Conservation (phyloP, 2,329 filamentous ascomycete species). For the Cordyceps tenuipes region DNA sequence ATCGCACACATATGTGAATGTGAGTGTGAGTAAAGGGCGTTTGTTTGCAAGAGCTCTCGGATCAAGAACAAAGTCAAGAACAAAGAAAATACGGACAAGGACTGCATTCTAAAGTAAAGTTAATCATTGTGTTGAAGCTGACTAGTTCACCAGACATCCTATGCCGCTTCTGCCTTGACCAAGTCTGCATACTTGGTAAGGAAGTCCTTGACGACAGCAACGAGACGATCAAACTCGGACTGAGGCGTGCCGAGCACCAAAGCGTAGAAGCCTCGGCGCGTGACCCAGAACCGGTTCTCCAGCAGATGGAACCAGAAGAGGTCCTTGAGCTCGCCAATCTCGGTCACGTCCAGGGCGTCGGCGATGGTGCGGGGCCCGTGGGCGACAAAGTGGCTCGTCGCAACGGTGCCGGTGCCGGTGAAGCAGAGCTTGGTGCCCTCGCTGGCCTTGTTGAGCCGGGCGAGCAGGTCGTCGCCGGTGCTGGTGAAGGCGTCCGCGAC, state of each 20-base stretch:
- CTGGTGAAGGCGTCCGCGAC: constrained; percentile 24
- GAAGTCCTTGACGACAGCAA: constrained; percentile 28
- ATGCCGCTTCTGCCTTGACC: not conserved
- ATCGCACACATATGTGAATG: too few relatives aligned
- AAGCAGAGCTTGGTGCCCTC: constrained; percentile 29
- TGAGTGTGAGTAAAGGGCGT: not conserved
- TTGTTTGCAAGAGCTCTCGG: too few relatives aligned
- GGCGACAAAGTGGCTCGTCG: constrained; percentile 29
- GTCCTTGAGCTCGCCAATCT: constrained; percentile 27
- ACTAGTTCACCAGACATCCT: not conserved
- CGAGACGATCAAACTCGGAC: constrained; percentile 33
- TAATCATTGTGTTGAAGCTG: not conserved
- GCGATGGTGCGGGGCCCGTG: constrained; percentile 20
- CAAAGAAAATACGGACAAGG: too few relatives aligned
- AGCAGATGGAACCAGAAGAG: constrained; percentile 41
- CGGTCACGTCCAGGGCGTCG: constrained; percentile 23
- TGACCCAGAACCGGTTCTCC: constrained; percentile 34
- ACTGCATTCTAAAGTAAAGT: too few relatives aligned
- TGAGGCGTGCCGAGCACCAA: constrained; percentile 31
- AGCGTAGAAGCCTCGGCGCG: constrained; percentile 32
- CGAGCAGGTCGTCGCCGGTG: constrained; percentile 23
- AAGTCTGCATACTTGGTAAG: constrained; percentile 21
- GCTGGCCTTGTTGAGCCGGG: constrained; percentile 23
- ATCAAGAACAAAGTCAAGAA: too few relatives aligned
- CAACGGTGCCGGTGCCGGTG: constrained; percentile 29